phyloP scores from a whole-genome alignment of 2,329 filamentous ascomycete species.

The Metarhizium rileyi region DNA sequence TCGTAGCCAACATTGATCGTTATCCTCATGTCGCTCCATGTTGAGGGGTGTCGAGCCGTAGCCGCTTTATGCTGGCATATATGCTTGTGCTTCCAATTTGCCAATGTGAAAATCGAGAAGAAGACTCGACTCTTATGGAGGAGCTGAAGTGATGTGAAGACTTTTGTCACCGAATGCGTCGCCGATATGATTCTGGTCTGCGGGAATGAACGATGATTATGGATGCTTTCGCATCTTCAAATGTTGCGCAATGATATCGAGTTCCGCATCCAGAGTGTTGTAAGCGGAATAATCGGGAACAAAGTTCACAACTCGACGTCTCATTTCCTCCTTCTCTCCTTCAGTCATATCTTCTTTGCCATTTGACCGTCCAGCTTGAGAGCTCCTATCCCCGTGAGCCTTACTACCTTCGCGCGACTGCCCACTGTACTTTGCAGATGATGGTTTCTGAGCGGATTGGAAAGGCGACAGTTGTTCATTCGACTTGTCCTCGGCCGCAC shows the following conservation, averaged over 20 bases:
- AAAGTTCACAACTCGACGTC: constrained; percentile 2
- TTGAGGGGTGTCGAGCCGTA: no score
- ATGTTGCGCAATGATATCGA: constrained; percentile 6
- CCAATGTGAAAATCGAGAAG: background rate
- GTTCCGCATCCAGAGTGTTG: constrained; percentile 8
- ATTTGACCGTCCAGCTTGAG: background rate
- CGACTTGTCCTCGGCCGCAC: background rate
- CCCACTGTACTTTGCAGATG: background rate
- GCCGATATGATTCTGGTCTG: background rate
- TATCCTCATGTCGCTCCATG: no score
- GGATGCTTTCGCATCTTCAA: constrained; percentile 3
- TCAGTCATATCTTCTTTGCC: background rate
- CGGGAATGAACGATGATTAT: background rate
- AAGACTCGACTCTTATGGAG: background rate
- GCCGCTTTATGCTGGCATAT: no score
- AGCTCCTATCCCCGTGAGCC: background rate
- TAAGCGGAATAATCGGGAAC: constrained; percentile 7
- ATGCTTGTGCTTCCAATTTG: background rate
- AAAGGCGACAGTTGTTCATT: background rate
- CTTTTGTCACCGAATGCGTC: background rate
- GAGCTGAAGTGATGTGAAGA: background rate
- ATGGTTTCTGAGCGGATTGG: background rate
- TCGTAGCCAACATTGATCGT: no score
- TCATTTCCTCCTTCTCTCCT: constrained; percentile 1
- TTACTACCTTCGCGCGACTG: background rate